Evolutionary conservation across 2,329 filamentous ascomycete genomes (phyloP).

Genomic region (Trichoderma semiorbis): DNA sequence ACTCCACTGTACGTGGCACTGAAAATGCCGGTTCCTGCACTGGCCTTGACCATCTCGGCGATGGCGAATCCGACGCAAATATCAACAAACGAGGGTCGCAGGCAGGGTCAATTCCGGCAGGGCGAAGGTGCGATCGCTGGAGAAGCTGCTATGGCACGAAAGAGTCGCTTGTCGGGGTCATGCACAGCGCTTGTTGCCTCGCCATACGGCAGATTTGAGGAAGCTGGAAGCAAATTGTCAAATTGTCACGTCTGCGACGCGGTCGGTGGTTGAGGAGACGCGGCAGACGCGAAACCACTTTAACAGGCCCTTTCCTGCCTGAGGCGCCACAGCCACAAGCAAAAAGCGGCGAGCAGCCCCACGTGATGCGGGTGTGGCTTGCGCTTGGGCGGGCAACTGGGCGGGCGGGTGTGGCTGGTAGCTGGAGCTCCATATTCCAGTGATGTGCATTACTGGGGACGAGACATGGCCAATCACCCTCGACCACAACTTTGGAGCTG

Average conservation of each 20-base stretch:
- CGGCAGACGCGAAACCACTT: constrained; percentile 39
- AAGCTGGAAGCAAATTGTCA: constrained; percentile 24
- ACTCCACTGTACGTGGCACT: constrained; percentile 69
- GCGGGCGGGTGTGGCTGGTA: constrained; percentile 17
- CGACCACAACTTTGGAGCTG: constrained; percentile 5
- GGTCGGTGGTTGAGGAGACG: constrained; percentile 33
- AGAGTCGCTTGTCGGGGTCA: neutral
- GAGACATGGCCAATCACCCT: constrained; percentile 17
- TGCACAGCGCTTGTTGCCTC: constrained; percentile 9
- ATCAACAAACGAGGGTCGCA: constrained; percentile 12
- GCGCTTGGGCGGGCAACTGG: constrained; percentile 13
- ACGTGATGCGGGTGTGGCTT: constrained; percentile 32
- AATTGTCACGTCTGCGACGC: constrained; percentile 37
- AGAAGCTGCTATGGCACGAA: neutral
- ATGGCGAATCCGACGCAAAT: constrained; percentile 3
- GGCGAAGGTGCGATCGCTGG: neutral
- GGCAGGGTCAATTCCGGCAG: neutral
- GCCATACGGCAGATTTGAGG: constrained; percentile 9
- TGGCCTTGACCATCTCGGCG: constrained; percentile 47
- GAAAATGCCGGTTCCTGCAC: constrained; percentile 52
- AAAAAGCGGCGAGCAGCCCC: constrained; percentile 16
- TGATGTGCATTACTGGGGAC: neutral
- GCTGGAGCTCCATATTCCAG: constrained; percentile 6
- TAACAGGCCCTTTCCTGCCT: constrained; percentile 32
- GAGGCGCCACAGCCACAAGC: constrained; percentile 25